Conservation (phyloP, 1,284 basidiomycete species). For the Cryptococcus sp. region DNA sequence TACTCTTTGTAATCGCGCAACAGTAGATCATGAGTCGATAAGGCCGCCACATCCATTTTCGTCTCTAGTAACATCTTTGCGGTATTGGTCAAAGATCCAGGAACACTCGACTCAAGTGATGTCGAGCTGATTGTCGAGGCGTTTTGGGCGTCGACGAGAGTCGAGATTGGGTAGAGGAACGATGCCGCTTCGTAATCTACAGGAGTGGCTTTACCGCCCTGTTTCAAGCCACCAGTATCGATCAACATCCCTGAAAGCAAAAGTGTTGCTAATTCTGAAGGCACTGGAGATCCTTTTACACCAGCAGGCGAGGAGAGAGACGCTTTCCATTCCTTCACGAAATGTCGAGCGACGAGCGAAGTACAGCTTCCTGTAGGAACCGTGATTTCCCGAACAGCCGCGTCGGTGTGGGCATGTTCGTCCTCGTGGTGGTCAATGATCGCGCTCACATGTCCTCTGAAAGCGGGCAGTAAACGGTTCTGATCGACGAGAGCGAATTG, state of each 20-base stretch:
- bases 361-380: constrained; percentile 70
- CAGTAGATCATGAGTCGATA: constrained; percentile 74
- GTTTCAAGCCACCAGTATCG: constrained; percentile 76
- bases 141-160: constrained; percentile 13
- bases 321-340: constrained; percentile 51
- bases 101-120: constrained; percentile 12
- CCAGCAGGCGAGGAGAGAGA: constrained; percentile 27
- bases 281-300: constrained; percentile 38
- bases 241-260: constrained; percentile 76
- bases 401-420: constrained; percentile 66
- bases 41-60: constrained; percentile 70
- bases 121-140: neutral
- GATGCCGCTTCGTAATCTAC: constrained; percentile 64
- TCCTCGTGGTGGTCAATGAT: constrained; percentile 95
- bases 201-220: constrained; percentile 69
- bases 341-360: constrained; percentile 68
- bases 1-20: constrained; percentile 93
- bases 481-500: constrained; percentile 85
- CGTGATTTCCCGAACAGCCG: constrained; percentile 66
- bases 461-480: constrained; percentile 67
- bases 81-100: constrained; percentile 51
- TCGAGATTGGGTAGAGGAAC: constrained; percentile 58
- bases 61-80: constrained; percentile 59
- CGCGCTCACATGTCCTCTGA: constrained; percentile 64
- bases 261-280: constrained; percentile 67